These are phyloP conservation scores for Agaricus blazei DNA, from an alignment of 768 basidiomycete genomes.

Conservation along the genomic window DNA sequence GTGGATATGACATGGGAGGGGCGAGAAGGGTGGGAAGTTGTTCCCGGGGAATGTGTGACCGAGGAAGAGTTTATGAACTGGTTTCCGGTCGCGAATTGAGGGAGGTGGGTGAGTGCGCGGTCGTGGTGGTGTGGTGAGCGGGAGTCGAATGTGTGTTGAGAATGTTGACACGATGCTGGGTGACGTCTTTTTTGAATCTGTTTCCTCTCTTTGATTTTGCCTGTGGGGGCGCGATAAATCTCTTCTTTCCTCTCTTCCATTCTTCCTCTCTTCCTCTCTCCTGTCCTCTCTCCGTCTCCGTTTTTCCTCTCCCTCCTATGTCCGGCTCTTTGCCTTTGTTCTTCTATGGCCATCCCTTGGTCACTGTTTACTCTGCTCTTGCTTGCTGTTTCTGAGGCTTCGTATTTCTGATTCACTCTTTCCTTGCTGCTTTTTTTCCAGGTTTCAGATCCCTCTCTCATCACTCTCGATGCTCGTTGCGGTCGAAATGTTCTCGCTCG, in stretches of 20 bases:
- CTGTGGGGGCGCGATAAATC: neutral
- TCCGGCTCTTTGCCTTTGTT: neutral
- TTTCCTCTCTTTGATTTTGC: neutral
- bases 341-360: neutral
- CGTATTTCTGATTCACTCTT: neutral
- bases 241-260: neutral
- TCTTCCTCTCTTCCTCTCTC: neutral
- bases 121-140: neutral
- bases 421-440: no score
- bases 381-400: no score
- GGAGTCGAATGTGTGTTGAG: neutral
- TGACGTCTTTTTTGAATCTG: neutral
- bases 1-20: constrained; percentile 1
- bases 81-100: neutral
- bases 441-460: no score
- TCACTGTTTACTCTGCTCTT: no score
- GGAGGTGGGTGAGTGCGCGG: no score
- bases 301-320: neutral
- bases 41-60: neutral
- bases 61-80: constrained; percentile 6
- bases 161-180: neutral
- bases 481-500: no score
- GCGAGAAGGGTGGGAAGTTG: constrained; percentile 7
- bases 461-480: no score
- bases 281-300: neutral